These are phyloP conservation scores for Talaromyces sp. DNA, from an alignment of 2,329 filamentous ascomycete genomes.

Conservation along the genomic window DNA sequence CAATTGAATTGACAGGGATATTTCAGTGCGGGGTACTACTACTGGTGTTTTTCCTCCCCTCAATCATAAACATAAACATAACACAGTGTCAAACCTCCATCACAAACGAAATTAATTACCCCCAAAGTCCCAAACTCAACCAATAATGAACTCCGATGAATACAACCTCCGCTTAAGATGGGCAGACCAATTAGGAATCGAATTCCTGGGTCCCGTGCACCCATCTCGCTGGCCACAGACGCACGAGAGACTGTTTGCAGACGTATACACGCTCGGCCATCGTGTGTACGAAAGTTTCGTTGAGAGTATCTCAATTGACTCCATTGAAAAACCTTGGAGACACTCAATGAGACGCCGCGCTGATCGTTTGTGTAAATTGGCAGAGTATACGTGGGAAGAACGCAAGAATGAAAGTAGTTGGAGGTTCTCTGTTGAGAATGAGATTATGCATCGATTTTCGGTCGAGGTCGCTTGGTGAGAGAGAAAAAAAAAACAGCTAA, in stretches of 20 bases:
- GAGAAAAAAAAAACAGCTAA: no score
- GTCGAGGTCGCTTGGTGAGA: conserved; percentile 11
- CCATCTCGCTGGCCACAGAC: conserved; percentile 4
- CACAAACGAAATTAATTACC: no score
- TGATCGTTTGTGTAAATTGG: not conserved
- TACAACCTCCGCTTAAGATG: no score
- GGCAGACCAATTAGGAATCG: not conserved
- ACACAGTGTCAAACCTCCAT: no score
- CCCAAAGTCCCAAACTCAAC: no score
- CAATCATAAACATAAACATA: no score
- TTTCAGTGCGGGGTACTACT: no score
- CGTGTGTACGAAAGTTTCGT: not conserved
- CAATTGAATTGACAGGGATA: no score
- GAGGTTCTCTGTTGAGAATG: conserved; percentile 10
- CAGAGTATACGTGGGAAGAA: not conserved
- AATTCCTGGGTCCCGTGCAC: conserved; percentile 5
- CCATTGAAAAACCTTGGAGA: not conserved
- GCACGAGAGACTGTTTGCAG: conserved; percentile 8
- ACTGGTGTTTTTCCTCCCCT: no score
- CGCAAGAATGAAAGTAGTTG: conserved; percentile 7
- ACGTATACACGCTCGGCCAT: conserved; percentile 4
- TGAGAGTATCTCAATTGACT: not conserved
- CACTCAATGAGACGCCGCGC: not conserved
- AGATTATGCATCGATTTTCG: conserved; percentile 10
- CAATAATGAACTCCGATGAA: no score